Base-by-base conservation (phyloP, 129 eudicot genomes). In the Artemisia argyi region DNA sequence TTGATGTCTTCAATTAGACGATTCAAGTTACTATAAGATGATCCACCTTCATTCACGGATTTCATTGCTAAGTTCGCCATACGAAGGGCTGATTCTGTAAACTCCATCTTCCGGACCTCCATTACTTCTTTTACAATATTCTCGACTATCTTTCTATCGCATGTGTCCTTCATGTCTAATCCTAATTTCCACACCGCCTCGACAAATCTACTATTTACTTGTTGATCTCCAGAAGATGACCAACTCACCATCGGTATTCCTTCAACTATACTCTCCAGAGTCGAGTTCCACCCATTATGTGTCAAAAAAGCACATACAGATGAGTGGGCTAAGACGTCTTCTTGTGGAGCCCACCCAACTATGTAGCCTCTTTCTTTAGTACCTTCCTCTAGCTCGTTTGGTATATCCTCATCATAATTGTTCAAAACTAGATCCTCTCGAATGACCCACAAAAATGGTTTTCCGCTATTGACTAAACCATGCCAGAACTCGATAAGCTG, bases 111-210 rank as follows among this genome's bases (percentile, higher is more conserved):
- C 75, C 79, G 65, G 18, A 44, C 82, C 5, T 75, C 86, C 86
- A 86, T 81, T 17, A 86, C 66, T 39, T 78, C 82, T 9, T 64
- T 75, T 11, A 86, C 78, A 66, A 76, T 54, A 64, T 18, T 81
- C 70, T 81, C 86, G 28, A 83, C 72, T 14, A 56, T 52, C 1
- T 1, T 28, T 60, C 82, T 65, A 63, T 86, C 82, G 48, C 91
- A 83, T 16, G 75, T 86, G 66, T 83, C 91, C 54, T 86, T 83
- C 85, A 88, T 82, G 59, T 88, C 88, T 39, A 83, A n/a, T 50
- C 95, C 95, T 55, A 85, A 18, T 19, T 69, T 83, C 84, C 81
- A 81, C 22, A 81, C 78, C 0, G 13, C 81, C 11, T 72, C 76
- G 0, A 65, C 78, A 5, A 56, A 76, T 50, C 84, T 76, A 76